Evolutionary conservation across 371 early-diverging fungal species (phyloP).

Genomic region (Actinomortierella ambigua): DNA sequence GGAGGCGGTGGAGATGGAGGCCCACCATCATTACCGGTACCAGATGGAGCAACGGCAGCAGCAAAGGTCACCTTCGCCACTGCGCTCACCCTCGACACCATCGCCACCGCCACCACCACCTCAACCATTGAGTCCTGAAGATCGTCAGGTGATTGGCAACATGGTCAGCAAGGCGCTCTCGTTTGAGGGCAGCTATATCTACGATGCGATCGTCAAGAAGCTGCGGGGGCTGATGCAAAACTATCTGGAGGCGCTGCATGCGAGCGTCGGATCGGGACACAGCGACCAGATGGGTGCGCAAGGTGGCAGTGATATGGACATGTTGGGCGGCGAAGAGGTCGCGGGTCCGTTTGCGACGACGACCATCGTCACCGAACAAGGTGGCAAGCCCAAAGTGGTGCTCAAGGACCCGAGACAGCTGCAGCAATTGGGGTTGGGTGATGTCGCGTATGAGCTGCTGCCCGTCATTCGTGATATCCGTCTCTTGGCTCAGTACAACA

Average conservation of each 20-base stretch:
- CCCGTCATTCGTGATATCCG: constrained; percentile 19
- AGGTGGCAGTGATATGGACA: background rate
- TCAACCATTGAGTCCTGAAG: background rate
- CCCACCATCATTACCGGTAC: constrained; percentile 7
- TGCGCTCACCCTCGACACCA: constrained; percentile 4
- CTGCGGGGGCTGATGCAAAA: constrained; percentile 15
- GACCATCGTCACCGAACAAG: constrained; percentile 14
- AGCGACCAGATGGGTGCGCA: background rate
- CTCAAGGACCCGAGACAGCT: no score
- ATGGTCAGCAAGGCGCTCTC: constrained; percentile 14
- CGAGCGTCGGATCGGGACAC: constrained; percentile 3
- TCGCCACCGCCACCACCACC: background rate
- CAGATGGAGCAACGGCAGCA: background rate
- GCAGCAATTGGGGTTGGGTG: constrained; percentile 12
- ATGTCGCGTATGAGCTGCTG: constrained; percentile 21
- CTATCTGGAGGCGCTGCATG: constrained; percentile 19
- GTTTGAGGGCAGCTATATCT: constrained; percentile 29
- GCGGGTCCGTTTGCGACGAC: background rate
- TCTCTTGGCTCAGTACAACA: constrained; percentile 36
- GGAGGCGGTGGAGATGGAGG: constrained; percentile 25
- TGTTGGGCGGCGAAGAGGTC: background rate
- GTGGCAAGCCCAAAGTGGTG: constrained; percentile 9
- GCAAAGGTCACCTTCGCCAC: background rate
- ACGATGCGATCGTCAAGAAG: background rate
- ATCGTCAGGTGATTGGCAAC: constrained; percentile 6